Conservation (phyloP, 495 filamentous ascomycete species). For the Hyaloscypha variabilis region DNA sequence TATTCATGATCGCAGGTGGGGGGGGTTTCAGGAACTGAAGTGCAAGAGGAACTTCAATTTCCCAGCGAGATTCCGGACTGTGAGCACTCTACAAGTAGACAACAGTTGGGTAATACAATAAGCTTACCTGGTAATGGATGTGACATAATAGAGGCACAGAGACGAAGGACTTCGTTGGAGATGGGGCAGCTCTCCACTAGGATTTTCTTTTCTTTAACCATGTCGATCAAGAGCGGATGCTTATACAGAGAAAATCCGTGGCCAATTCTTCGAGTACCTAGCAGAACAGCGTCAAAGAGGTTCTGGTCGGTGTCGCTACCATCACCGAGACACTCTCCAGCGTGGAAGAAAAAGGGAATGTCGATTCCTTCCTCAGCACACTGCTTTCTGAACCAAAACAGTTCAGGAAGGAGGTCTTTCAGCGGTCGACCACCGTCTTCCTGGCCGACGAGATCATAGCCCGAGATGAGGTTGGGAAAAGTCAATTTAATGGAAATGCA, state of each 20-base stretch:
- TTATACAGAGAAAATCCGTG: slow-evolving; percentile 88
- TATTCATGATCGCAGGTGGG: no score
- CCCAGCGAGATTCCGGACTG: no score
- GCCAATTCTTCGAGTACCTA: slow-evolving; percentile 86
- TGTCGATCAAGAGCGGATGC: slow-evolving; percentile 84
- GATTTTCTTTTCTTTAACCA: slow-evolving; percentile 86
- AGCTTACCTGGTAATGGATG: slow-evolving; percentile 90
- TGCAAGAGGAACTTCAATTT: no score
- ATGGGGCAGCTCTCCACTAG: slow-evolving; percentile 87
- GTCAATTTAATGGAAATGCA: slow-evolving; percentile 78
- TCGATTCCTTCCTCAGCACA: slow-evolving; percentile 78
- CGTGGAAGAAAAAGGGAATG: slow-evolving; percentile 96
- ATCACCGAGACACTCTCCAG: slow-evolving; percentile 81
- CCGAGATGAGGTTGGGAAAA: slow-evolving; percentile 80
- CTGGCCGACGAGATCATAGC: slow-evolving; percentile 87
- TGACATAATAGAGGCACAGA: slow-evolving; percentile 72
- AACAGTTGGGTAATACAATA: no score
- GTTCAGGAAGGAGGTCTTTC: slow-evolving; percentile 72
- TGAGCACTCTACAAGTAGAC: no score
- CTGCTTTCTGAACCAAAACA: slow-evolving; percentile 91
- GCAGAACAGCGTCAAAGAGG: slow-evolving; percentile 85
- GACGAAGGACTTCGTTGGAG: slow-evolving; percentile 78
- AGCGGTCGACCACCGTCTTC: slow-evolving; percentile 80
- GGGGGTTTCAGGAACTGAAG: no score
- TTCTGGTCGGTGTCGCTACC: slow-evolving; percentile 79